Evolutionary conservation across 768 basidiomycete genomes (phyloP).

Genomic region (Plicaturopsis crispa): DNA sequence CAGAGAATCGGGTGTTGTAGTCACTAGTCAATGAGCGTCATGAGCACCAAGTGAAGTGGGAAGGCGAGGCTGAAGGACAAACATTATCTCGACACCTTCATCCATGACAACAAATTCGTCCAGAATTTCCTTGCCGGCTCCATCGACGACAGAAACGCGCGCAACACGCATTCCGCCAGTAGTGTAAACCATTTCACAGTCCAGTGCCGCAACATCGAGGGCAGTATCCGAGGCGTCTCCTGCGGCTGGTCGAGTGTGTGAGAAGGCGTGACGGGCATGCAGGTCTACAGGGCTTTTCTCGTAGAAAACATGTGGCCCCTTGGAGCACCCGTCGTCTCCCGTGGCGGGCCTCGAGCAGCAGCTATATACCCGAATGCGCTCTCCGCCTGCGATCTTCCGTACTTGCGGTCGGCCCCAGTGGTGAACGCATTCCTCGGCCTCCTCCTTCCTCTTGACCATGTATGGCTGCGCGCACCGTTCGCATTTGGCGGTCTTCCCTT

Average conservation of each 20-base stretch:
- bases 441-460: constrained; percentile 51
- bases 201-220: constrained; percentile 79
- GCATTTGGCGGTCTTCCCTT: constrained; percentile 60
- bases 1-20: constrained; percentile 88
- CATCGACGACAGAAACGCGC: constrained; percentile 84
- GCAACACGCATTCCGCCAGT: constrained; percentile 90
- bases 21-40: constrained; percentile 44
- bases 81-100: constrained; percentile 75
- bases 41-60: neutral
- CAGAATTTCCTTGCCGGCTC: constrained; percentile 62
- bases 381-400: constrained; percentile 62
- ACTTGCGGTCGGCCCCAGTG: constrained; percentile 78
- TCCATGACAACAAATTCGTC: constrained; percentile 82
- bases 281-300: constrained; percentile 60
- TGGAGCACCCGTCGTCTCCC: constrained; percentile 61
- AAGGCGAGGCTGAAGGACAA: constrained; percentile 16
- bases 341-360: constrained; percentile 67
- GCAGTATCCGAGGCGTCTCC: constrained; percentile 24
- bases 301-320: constrained; percentile 87
- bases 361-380: constrained; percentile 61
- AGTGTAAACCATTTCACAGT: constrained; percentile 97
- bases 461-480: constrained; percentile 74
- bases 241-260: constrained; percentile 24
- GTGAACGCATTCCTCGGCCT: constrained; percentile 59
- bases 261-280: constrained; percentile 72